Percentiles rank a stretch among this genome's conserved stretches.
Evolutionary conservation across 2,329 filamentous ascomycete genomes (phyloP).

Genomic region (Hymenoscyphus infarciens): DNA sequence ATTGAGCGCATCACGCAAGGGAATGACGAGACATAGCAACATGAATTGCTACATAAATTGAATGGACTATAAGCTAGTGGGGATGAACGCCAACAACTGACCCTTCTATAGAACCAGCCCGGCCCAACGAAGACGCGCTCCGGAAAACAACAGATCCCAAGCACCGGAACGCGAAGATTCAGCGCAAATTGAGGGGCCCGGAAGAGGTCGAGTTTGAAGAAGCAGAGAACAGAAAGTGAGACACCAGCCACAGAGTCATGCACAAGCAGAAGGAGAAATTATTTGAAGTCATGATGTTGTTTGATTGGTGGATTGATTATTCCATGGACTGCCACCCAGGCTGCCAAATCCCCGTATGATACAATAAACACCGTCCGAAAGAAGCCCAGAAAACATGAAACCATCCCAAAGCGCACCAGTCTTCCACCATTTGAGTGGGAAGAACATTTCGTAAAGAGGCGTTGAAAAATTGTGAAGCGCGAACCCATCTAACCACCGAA

Average conservation of each 20-base stretch:
- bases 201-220: background rate
- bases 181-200: background rate
- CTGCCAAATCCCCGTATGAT: slow-evolving; percentile 30
- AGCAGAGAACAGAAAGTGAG: background rate
- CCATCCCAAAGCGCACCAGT: slow-evolving; percentile 27
- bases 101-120: no score
- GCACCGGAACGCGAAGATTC: background rate
- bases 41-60: no score
- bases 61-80: no score
- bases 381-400: slow-evolving; percentile 22
- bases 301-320: slow-evolving; percentile 22
- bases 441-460: slow-evolving; percentile 29
- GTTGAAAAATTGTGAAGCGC: slow-evolving; percentile 17
- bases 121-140: no score
- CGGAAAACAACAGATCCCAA: background rate
- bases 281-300: slow-evolving; percentile 15
- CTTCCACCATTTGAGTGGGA: slow-evolving; percentile 19
- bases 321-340: slow-evolving; percentile 25
- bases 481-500: slow-evolving; percentile 56
- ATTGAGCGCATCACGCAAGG: no score
- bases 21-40: no score
- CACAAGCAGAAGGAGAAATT: background rate
- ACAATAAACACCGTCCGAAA: slow-evolving; percentile 29
- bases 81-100: no score
- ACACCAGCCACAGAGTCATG: background rate